Conservation (phyloP, 495 filamentous ascomycete genomes). For the Lineolata rhizophorae region DNA sequence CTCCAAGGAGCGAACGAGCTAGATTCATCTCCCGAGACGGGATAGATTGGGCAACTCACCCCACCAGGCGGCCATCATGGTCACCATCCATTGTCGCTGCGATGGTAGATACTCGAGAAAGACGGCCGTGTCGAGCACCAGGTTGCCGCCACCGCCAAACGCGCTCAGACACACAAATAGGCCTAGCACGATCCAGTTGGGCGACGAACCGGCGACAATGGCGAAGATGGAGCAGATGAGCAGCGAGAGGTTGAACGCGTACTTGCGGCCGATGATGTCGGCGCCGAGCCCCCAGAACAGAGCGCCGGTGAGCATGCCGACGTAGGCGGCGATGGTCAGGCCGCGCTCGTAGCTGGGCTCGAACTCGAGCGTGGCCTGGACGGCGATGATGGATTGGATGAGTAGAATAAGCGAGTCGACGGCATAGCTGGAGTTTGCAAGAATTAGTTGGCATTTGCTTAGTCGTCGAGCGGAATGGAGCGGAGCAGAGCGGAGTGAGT, state of each 20-base stretch:
- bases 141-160: conserved; percentile 40
- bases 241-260: conserved; percentile 29
- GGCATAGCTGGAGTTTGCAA: conserved; percentile 33
- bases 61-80: conserved; percentile 29
- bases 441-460: too few relatives aligned
- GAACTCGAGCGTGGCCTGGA: conserved; percentile 35
- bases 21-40: background rate
- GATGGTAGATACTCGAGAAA: conserved; percentile 29
- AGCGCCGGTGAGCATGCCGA: conserved; percentile 28
- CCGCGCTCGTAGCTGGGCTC: conserved; percentile 28
- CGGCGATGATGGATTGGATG: conserved; percentile 41
- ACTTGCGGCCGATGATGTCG: conserved; percentile 30
- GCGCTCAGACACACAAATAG: conserved; percentile 25
- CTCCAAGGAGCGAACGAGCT: too few relatives aligned
- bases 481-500: background rate
- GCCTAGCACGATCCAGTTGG: conserved; percentile 26
- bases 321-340: conserved; percentile 38
- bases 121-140: conserved; percentile 45
- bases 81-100: conserved; percentile 24
- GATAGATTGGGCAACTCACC: conserved; percentile 9
- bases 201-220: conserved; percentile 25
- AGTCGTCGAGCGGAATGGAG: too few relatives aligned
- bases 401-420: conserved; percentile 49
- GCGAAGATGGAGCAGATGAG: conserved; percentile 27
- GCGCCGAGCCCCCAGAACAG: conserved; percentile 31